phyloP scores from a whole-genome alignment of 768 basidiomycete species.

The Tulasnella calospora region DNA sequence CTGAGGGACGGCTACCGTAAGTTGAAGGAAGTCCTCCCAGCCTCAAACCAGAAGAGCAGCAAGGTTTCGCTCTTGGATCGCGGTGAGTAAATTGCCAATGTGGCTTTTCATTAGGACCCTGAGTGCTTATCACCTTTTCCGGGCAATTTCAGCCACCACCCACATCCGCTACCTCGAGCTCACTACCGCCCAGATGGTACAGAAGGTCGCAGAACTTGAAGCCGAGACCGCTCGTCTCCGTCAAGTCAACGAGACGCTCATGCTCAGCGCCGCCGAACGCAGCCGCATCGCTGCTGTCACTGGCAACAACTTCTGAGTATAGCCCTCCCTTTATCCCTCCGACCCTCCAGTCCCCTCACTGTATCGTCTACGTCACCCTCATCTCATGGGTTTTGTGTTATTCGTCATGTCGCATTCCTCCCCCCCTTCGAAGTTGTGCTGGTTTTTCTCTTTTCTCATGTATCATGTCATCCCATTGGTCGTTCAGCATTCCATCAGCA shows the following conservation, averaged over 20 bases:
- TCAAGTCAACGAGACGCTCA: conserved; percentile 80
- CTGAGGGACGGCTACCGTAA: conserved; percentile 87
- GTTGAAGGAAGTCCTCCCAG: conserved; percentile 84
- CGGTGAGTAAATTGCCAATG: conserved; percentile 43
- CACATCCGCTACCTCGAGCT: conserved; percentile 86
- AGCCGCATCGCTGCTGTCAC: conserved; percentile 19
- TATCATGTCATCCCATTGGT: conserved; percentile 19
- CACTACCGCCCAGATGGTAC: conserved; percentile 67
- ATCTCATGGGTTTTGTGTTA: conserved; percentile 21
- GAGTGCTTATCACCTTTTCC: conserved; percentile 6
- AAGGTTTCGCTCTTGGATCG: conserved; percentile 88
- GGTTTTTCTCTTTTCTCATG: background rate
- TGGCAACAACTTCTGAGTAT: background rate
- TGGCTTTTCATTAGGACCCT: background rate
- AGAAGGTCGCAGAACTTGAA: conserved; percentile 74
- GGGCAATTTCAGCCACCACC: conserved; percentile 56
- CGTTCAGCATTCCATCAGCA: conserved; percentile 17
- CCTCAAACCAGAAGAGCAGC: conserved; percentile 88
- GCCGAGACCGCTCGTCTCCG: conserved; percentile 61
- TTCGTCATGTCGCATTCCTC: conserved; percentile 21
- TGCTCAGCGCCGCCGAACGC: conserved; percentile 74
- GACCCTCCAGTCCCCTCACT: conserved; percentile 1
- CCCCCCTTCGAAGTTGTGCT: background rate
- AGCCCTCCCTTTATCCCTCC: conserved; percentile 15
- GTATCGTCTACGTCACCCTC: background rate